phyloP scores from a whole-genome alignment of 2,329 filamentous ascomycete species.

The Ophiosphaerella korrae region DNA sequence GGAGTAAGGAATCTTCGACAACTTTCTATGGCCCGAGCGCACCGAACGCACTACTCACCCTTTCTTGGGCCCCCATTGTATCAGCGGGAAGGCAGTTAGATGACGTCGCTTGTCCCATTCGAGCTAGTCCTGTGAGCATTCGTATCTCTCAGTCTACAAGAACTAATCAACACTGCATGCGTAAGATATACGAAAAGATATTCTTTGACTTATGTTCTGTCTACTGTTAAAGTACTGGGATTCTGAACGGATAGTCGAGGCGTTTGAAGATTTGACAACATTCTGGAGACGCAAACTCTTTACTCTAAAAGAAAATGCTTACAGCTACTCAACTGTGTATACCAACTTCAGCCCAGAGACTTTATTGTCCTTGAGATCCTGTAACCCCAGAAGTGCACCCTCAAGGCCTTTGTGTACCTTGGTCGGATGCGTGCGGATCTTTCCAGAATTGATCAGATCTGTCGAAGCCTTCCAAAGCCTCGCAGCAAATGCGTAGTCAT shows the following conservation, averaged over 20 bases:
- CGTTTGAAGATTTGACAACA: background rate
- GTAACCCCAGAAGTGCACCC: slow-evolving; percentile 37
- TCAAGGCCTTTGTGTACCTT: slow-evolving; percentile 37
- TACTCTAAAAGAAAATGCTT: background rate
- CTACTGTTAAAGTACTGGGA: background rate
- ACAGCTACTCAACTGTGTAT: slow-evolving; percentile 24
- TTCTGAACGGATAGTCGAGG: background rate
- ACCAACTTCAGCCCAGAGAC: slow-evolving; percentile 45
- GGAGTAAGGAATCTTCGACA: no score
- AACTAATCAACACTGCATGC: no score
- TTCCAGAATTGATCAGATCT: slow-evolving; percentile 32
- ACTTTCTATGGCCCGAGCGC: no score
- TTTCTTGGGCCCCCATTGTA: no score
- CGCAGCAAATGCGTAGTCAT: slow-evolving; percentile 35
- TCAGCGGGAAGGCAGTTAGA: background rate
- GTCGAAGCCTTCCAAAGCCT: slow-evolving; percentile 33
- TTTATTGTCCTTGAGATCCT: slow-evolving; percentile 40
- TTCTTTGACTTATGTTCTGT: no score
- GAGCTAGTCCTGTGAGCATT: no score
- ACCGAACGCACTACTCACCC: no score
- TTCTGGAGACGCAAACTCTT: no score
- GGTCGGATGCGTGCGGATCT: slow-evolving; percentile 39
- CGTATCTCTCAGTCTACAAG: no score
- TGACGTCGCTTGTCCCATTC: background rate
- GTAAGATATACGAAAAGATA: no score